phyloP scores from a whole-genome alignment of 805 yeast genomes.

The Vanderwaltozyma verrucispora region DNA sequence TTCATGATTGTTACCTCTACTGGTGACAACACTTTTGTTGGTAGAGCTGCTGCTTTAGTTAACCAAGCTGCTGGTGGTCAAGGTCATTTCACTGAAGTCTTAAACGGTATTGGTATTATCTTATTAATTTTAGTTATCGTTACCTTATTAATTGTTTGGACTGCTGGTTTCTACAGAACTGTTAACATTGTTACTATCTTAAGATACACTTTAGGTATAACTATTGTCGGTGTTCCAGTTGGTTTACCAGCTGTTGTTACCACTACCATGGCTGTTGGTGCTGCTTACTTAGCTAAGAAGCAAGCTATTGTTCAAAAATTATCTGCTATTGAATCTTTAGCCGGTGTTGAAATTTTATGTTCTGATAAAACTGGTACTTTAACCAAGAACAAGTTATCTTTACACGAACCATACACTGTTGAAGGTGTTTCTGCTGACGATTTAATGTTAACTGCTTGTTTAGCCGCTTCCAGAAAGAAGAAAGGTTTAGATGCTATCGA shows the following conservation, averaged over 20 bases:
- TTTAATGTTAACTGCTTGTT: conserved; percentile 93
- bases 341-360: conserved; percentile 96
- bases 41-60: conserved; percentile 95
- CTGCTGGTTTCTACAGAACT: conserved; percentile 89
- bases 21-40: conserved; percentile 92
- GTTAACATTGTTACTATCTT: conserved; percentile 75
- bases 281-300: conserved; percentile 94
- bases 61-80: conserved; percentile 87
- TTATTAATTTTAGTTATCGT: conserved; percentile 79
- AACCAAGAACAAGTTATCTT: conserved; percentile 91
- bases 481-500: conserved; percentile 98
- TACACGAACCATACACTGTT: conserved; percentile 96
- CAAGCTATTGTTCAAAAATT: conserved; percentile 95
- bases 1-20: conserved; percentile 90
- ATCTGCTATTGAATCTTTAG: conserved; percentile 93
- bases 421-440: conserved; percentile 95
- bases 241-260: conserved; percentile 98
- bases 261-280: conserved; percentile 99
- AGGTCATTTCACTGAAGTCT: conserved; percentile 95
- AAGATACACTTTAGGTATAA: conserved; percentile 88
- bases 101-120: conserved; percentile 95
- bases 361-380: conserved; percentile 97
- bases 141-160: conserved; percentile 85
- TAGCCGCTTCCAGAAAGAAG: conserved; percentile 96
- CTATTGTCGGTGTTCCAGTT: conserved; percentile 96